These are phyloP conservation scores for Wickerhamomyces hampshirensis DNA, from an alignment of 805 yeast genomes.

Conservation along the genomic window DNA sequence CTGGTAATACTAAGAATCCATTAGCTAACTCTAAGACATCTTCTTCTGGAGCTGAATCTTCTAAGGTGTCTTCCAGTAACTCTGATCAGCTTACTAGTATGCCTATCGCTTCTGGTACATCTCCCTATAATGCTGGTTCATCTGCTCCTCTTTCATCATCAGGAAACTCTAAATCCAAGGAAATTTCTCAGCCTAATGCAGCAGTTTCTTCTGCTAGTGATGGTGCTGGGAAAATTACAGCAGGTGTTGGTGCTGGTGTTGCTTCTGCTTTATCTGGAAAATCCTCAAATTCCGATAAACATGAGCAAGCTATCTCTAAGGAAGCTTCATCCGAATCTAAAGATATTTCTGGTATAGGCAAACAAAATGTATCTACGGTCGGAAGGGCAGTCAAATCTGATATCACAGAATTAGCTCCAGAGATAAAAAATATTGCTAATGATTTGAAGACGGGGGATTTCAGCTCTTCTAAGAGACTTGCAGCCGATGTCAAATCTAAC, in stretches of 20 bases:
- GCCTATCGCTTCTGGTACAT: background rate
- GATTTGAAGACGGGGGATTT: conserved; percentile 10
- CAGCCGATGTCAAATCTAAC: conserved; percentile 4
- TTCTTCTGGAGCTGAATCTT: background rate
- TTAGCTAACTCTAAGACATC: background rate
- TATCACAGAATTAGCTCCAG: conserved; percentile 14
- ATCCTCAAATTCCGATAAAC: background rate
- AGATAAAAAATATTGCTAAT: conserved; percentile 18
- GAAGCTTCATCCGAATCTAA: conserved; percentile 4
- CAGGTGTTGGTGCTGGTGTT: conserved; percentile 1
- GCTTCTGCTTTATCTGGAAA: background rate
- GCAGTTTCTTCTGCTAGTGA: conserved; percentile 1
- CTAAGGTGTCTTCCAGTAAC: background rate
- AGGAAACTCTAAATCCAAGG: background rate
- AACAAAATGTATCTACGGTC: conserved; percentile 7
- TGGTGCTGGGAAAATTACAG: conserved; percentile 1
- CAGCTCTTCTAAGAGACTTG: conserved; percentile 9
- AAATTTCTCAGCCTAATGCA: background rate
- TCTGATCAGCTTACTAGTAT: background rate
- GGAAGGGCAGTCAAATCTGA: conserved; percentile 10
- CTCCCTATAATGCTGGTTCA: conserved; percentile 1
- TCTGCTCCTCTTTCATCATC: conserved; percentile 1
- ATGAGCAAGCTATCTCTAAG: background rate
- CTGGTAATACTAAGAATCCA: conserved; percentile 9
- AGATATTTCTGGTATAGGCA: conserved; percentile 8